Percentiles rank a stretch among this genome's conserved stretches.
phyloP scores from a whole-genome alignment of 2,329 filamentous ascomycete genomes.

The Elsinoe australis region DNA sequence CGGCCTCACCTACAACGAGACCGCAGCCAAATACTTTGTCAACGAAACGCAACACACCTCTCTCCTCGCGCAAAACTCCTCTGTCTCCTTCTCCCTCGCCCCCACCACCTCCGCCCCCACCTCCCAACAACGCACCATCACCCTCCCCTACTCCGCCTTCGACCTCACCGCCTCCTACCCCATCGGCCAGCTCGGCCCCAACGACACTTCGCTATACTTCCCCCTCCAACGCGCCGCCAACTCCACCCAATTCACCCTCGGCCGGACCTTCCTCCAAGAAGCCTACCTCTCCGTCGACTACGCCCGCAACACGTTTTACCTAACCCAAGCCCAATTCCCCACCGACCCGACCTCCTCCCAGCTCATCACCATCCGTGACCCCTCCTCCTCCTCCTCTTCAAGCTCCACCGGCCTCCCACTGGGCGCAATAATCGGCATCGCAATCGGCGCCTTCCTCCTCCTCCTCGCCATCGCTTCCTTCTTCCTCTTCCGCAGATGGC shows the following conservation, averaged over 20 bases:
- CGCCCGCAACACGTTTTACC: slow-evolving; percentile 41
- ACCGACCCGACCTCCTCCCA: slow-evolving; percentile 25
- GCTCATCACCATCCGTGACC: slow-evolving; percentile 31
- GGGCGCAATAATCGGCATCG: slow-evolving; percentile 33
- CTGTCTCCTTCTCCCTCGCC: slow-evolving; percentile 39
- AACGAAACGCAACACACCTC: slow-evolving; percentile 31
- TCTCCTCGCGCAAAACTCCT: slow-evolving; percentile 34
- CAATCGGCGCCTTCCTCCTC: slow-evolving; percentile 29
- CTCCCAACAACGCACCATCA: slow-evolving; percentile 36
- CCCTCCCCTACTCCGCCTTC: slow-evolving; percentile 44
- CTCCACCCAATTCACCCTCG: slow-evolving; percentile 53
- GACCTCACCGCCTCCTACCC: slow-evolving; percentile 40
- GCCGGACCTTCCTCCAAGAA: slow-evolving; percentile 63
- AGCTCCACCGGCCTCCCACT: slow-evolving; percentile 21
- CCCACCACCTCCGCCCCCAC: slow-evolving; percentile 29
- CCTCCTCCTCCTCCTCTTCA: slow-evolving; percentile 9
- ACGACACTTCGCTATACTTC: slow-evolving; percentile 57
- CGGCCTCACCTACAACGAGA: slow-evolving; percentile 32
- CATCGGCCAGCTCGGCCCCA: slow-evolving; percentile 46
- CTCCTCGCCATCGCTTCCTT: slow-evolving; percentile 23
- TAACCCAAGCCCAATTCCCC: slow-evolving; percentile 34
- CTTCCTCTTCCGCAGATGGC: slow-evolving; percentile 27
- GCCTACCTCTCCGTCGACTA: slow-evolving; percentile 47
- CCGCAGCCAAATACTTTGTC: slow-evolving; percentile 32
- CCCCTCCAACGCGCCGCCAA: slow-evolving; percentile 53